Evolutionary conservation across 768 basidiomycete species (phyloP), one percentile per base, ranked within the genome.

Genomic region (Mycena sanguinolenta): DNA sequence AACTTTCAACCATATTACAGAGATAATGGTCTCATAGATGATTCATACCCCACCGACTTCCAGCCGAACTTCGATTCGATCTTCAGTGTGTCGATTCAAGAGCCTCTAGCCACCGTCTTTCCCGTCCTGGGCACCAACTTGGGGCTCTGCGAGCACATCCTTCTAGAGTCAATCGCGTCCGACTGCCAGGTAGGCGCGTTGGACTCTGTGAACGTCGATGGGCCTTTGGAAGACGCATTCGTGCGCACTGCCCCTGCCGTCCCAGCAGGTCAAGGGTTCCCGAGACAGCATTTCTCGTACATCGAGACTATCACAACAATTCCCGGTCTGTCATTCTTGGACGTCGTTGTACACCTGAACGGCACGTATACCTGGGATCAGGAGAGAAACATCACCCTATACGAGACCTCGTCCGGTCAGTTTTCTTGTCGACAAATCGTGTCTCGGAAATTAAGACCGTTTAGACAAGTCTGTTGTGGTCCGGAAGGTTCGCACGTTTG

Each of bases 341-440:
- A 74, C 49, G 58, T 74, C 2, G 38, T 34, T 1, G 66, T 74
- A 8, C 27, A 67, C n/a, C 39, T 74, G 17, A 10, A 55, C 9
- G 73, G 73, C 12, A 74, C 73, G 19, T 71, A 58, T 28, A 74
- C 73, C 2, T 65, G 46, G 64, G 73, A 74, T 32, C 46, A 49
- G 46, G 44, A 44, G 5, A 28, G 46, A 13, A 64, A 68, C 19
- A 36, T 71, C 2, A 16, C 66, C 13, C 50, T 74, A 5, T 74
- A 74, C 58, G 73, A 74, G 63, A 74, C 72, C 4, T 32, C 65
- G 36, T 67, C 69, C 5, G 69, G 72, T 67, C n/a, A 59, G 72
- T 50, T 21, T 1, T 28, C 12, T 62, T 57, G 32, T 3, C 8
- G 16, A 14, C 58, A 13, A 23, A 23, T 3, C 32, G 23, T 49